These are phyloP conservation scores for Naganishia vishniacii DNA, from an alignment of 768 basidiomycete species.

Conservation along the genomic window DNA sequence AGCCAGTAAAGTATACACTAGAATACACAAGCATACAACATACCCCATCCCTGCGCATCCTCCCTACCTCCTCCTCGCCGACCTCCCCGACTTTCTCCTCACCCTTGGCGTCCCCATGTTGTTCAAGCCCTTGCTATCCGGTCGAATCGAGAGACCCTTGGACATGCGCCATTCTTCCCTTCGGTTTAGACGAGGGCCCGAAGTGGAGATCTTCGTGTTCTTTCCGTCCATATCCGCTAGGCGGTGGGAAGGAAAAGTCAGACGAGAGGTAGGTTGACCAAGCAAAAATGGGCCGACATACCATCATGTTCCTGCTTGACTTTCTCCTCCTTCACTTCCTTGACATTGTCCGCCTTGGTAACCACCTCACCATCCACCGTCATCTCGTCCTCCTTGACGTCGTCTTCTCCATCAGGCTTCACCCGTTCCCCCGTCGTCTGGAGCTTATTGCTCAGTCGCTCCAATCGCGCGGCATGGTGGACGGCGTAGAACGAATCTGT, in stretches of 20 bases:
- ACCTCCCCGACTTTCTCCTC: constrained; percentile 34
- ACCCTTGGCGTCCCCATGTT: constrained; percentile 30
- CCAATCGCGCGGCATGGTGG: constrained; percentile 37
- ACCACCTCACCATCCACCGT: not conserved
- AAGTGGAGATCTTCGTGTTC: constrained; percentile 63
- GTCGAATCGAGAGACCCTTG: constrained; percentile 56
- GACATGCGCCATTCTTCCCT: constrained; percentile 76
- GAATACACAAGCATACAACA: constrained; percentile 15
- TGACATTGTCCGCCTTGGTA: constrained; percentile 1
- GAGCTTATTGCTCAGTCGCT: constrained; percentile 34
- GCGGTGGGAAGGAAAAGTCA: not conserved
- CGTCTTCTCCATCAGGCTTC: constrained; percentile 14
- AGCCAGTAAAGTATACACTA: too few relatives aligned
- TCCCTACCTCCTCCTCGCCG: constrained; percentile 32
- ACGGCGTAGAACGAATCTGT: constrained; percentile 40
- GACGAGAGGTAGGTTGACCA: not conserved
- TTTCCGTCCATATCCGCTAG: constrained; percentile 32
- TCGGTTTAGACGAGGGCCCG: constrained; percentile 69
- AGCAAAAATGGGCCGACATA: not conserved
- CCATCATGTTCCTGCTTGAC: constrained; percentile 5
- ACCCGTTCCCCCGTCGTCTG: constrained; percentile 14
- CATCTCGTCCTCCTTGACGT: constrained; percentile 18
- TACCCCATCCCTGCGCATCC: not conserved
- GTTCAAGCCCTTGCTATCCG: constrained; percentile 37
- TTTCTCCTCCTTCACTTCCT: constrained; percentile 10